Base-by-base conservation (phyloP, 805 yeast species). In the Yarrowia keelungensis region DNA sequence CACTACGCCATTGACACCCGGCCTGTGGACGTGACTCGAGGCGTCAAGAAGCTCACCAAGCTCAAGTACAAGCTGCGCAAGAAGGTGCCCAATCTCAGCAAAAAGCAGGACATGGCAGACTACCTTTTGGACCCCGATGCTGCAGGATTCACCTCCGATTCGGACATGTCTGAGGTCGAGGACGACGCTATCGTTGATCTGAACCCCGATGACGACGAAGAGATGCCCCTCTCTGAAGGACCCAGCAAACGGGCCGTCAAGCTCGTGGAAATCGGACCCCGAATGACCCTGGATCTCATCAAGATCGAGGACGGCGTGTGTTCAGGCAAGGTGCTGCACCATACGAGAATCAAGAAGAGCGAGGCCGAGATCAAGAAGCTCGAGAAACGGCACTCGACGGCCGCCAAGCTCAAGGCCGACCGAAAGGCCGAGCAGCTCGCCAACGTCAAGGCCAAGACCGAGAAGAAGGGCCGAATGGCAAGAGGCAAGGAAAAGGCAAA, bases 291-390 rank as follows among this genome's bases (percentile, higher is more conserved):
- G 78, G 82, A 87, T 65, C 81, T 95, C 69, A 81, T 89, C 62
- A 95, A 95, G 80, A 91, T 95, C 67, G 98, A 94, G 79, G 98
- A 94, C 75, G 97, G 95, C 16, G 85, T 91, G 26, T 94, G 97
- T 69, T 81, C 88, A 0, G 97, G 98, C 66, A 93, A 91, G 79
- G 91, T 95, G 16, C 78, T 95, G 70, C 91, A 90, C 79, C 99
- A 95, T 77, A 83, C 91, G 54, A 83, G 81, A 67, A 82, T 92
- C 70, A 80, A 80, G 66, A 93, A 93, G 79, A 78, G 90, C 4
- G 81, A 82, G 70, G 78, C 81, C 61, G 96, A 94, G 77, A 80
- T 84, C 41, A 81, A 81, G 70, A 83, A 79, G 56, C 79, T 91
- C 74, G 96, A 91, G 71, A 84, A 84, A 78, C 83, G 80, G 73